Conservation (phyloP, 192 early-diverging fungal genomes). For the Coemansia erecta region DNA sequence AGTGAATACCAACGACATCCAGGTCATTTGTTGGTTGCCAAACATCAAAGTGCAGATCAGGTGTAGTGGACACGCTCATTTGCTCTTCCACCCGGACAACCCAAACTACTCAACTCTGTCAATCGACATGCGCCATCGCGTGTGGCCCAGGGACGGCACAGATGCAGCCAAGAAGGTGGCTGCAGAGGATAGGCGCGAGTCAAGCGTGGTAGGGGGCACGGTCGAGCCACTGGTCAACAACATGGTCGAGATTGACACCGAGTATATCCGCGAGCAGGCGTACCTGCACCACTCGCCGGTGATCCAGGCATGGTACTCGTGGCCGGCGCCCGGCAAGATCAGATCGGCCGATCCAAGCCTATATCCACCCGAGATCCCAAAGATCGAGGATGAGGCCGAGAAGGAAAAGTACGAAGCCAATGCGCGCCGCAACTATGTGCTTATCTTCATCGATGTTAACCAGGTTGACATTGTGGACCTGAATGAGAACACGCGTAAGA, state of each 20-base stretch:
- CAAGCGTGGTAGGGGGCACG: conserved; percentile 3
- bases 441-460: conserved; percentile 44
- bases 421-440: conserved; percentile 49
- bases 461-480: conserved; percentile 48
- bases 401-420: conserved; percentile 31
- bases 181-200: conserved; percentile 7
- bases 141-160: conserved; percentile 34
- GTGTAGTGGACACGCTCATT: conserved; percentile 36
- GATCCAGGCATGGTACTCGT: conserved; percentile 51
- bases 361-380: conserved; percentile 31
- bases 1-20: conserved; percentile 33
- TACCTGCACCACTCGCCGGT: conserved; percentile 40
- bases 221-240: conserved; percentile 7
- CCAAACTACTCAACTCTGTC: conserved; percentile 43
- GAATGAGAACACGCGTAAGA: conserved; percentile 20
- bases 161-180: conserved; percentile 1
- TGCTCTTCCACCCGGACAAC: conserved; percentile 50
- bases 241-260: conserved; percentile 26
- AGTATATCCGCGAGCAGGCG: conserved; percentile 50
- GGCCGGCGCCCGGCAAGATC: conserved; percentile 44
- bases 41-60: conserved; percentile 33
- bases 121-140: conserved; percentile 42
- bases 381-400: conserved; percentile 22
- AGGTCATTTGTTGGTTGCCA: conserved; percentile 37
- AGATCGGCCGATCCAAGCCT: conserved; percentile 26